A percentile compares a stretch with the other conserved stretches of the same genome.
Conservation (phyloP, 73 alveolate species). For the Paramecium tetraurelia region DNA sequence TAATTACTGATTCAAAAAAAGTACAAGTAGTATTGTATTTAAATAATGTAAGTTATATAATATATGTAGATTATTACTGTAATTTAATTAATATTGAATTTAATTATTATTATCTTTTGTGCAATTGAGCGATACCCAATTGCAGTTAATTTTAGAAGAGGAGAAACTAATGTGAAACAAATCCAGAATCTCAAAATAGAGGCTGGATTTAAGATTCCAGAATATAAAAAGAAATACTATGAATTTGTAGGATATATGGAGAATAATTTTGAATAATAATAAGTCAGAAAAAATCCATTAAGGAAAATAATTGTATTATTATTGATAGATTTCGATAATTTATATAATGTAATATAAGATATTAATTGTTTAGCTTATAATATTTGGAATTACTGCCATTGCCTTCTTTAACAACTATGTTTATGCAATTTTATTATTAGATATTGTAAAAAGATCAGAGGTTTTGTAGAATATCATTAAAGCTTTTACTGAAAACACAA, state of each 20-base stretch:
- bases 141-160: slow-evolving; percentile 26
- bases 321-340: slow-evolving; percentile 42
- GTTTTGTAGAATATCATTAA: slow-evolving; percentile 57
- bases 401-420: slow-evolving; percentile 60
- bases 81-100: neutral
- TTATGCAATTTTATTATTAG: slow-evolving; percentile 69
- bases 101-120: slow-evolving; percentile 34
- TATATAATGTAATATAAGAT: neutral
- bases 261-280: neutral
- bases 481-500: slow-evolving; percentile 62
- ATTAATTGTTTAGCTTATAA: neutral
- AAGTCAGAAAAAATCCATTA: neutral
- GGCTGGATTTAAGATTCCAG: slow-evolving; percentile 48
- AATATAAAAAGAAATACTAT: neutral
- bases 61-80: neutral
- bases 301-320: neutral
- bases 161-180: neutral
- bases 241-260: neutral
- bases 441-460: slow-evolving; percentile 63
- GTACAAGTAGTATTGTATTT: neutral
- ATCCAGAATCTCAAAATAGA: slow-evolving; percentile 1
- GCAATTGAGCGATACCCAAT: slow-evolving; percentile 51
- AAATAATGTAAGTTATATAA: neutral
- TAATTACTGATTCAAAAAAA: neutral
- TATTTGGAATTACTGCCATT: slow-evolving; percentile 42